Evolutionary conservation across 768 basidiomycete species (phyloP), one percentile per base, ranked within the genome.

Genomic region (Lentinula detonsa): DNA sequence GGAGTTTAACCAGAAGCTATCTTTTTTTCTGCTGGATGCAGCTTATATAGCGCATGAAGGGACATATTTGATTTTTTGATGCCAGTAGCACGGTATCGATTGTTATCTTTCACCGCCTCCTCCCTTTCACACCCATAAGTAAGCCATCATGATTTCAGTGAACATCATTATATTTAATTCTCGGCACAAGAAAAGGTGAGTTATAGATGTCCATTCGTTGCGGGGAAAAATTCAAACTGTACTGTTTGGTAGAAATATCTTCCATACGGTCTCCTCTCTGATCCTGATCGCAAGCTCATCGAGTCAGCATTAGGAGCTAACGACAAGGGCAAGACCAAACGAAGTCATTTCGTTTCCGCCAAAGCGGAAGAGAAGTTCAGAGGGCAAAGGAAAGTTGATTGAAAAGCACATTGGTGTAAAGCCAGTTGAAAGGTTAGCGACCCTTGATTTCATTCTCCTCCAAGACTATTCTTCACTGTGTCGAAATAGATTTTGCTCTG

Each of bases 271-370:
- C 77, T 97, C 1, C 80, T 98, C 35, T 96, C 92, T 5, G 95
- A 98, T 71, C 92, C 88, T n/a, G 85, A 93, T 70, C 84, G 87
- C 51, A 71, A 78, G 23, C 78, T 98, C 34, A 91, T 98, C 65
- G 23, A 23, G 23, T 80, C 81, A 37, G 89, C 86, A 3, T 80
- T 98, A 31, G 95, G 95, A 15, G 92, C 92, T 13, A 87, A 81
- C 0, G 84, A 83, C 39, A 86, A 87, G 8, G 90, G 87, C 39
- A 91, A 85, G 76, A 93, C 92, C 57, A 92, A 91, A 75, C 85
- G 95, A 13, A 94, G 91, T 64, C 94, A 96, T 72, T 97, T 96
- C 73, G 84, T 98, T 66, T 96, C 97, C 66, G 91, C 85, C 65
- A 90, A 91, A 72, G 94, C 93, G 5, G 55, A 56, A 56, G 55